phyloP scores from a whole-genome alignment of 2,329 filamentous ascomycete genomes.

The Fusarium veterinarium region DNA sequence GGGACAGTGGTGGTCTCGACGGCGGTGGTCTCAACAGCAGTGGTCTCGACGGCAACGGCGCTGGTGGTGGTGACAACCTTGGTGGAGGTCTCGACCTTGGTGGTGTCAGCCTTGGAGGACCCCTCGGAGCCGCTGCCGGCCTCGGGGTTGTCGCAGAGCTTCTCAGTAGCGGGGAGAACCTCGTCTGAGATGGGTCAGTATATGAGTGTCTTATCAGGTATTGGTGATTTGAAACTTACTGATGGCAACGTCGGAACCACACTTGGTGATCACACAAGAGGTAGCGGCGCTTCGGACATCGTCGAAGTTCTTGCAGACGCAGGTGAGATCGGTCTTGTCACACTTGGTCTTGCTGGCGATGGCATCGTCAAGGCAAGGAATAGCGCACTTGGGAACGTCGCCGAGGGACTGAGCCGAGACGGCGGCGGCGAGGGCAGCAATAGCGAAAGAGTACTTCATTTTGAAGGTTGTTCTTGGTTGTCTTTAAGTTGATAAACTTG shows the following conservation, averaged over 20 bases:
- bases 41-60: constrained; percentile 5
- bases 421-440: constrained; percentile 50
- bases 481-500: constrained; percentile 4
- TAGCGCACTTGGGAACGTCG: constrained; percentile 54
- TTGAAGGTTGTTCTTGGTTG: constrained; percentile 42
- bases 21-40: constrained; percentile 11
- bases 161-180: constrained; percentile 53
- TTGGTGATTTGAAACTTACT: constrained; percentile 41
- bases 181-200: constrained; percentile 48
- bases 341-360: constrained; percentile 49
- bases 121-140: constrained; percentile 23
- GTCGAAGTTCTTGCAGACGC: constrained; percentile 51
- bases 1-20: constrained; percentile 17
- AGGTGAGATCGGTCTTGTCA: constrained; percentile 48
- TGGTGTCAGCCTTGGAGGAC: constrained; percentile 10
- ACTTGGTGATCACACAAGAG: constrained; percentile 51
- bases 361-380: constrained; percentile 51
- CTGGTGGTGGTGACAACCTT: constrained; percentile 12
- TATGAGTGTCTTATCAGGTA: no score
- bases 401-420: constrained; percentile 49
- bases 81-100: constrained; percentile 15
- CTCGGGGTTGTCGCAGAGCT: constrained; percentile 47
- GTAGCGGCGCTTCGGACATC: constrained; percentile 49
- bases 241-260: constrained; percentile 52
- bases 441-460: constrained; percentile 54